Percentiles rank a stretch among this genome's conserved stretches.
Evolutionary conservation across 768 basidiomycete species (phyloP).

Genomic region (Suillus occidentalis): DNA sequence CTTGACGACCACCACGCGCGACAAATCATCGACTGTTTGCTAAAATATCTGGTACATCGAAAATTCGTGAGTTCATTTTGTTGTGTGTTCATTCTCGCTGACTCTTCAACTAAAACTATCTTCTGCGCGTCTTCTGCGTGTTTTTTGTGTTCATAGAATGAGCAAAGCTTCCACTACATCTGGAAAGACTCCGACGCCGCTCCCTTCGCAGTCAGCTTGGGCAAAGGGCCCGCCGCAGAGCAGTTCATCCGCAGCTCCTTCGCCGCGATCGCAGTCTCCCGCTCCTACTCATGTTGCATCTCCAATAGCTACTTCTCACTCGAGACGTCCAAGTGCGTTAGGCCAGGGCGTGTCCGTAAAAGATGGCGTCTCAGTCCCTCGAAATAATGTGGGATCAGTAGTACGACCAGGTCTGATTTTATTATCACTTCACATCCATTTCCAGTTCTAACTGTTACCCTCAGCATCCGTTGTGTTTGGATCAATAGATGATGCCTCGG

Average conservation of each 20-base stretch:
- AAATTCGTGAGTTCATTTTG: constrained; percentile 41
- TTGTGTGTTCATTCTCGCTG: constrained; percentile 15
- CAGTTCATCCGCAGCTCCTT: constrained; percentile 47
- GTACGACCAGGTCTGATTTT: constrained; percentile 62
- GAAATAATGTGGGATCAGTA: constrained; percentile 59
- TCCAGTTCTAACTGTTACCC: constrained; percentile 12
- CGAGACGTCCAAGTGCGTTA: constrained; percentile 76
- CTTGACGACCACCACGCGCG: constrained; percentile 80
- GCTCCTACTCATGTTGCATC: constrained; percentile 51
- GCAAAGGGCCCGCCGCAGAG: constrained; percentile 78
- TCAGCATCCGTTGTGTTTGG: constrained; percentile 82
- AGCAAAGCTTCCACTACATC: constrained; percentile 85
- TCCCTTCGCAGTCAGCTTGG: constrained; percentile 87
- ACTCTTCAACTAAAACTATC: background rate
- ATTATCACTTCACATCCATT: background rate
- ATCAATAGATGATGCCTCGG: constrained; percentile 79
- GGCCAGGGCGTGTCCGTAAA: constrained; percentile 70
- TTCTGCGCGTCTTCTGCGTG: background rate
- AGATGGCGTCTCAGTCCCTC: constrained; percentile 75
- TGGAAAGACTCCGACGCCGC: constrained; percentile 71
- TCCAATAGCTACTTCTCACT: constrained; percentile 58
- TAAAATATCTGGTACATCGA: constrained; percentile 42
- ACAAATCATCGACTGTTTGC: constrained; percentile 51
- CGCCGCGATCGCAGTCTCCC: constrained; percentile 79
- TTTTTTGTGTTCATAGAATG: constrained; percentile 58